These are phyloP conservation scores for Cyberlindnera maclurae DNA, from an alignment of 805 yeast genomes.

Conservation along the genomic window DNA sequence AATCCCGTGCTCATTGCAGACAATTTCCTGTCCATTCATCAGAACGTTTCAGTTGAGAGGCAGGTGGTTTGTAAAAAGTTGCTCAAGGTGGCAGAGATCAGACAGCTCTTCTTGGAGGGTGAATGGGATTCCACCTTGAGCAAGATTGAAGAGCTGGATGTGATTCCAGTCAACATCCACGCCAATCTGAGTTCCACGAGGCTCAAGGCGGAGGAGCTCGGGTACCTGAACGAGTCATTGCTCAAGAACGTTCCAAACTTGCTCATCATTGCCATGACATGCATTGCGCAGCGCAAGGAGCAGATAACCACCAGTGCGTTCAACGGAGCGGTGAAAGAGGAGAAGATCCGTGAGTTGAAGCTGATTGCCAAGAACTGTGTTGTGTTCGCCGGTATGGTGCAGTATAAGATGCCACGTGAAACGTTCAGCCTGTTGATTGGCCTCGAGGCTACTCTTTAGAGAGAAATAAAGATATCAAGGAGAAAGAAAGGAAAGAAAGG, in stretches of 20 bases:
- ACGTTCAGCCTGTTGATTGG: constrained; percentile 64
- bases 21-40: constrained; percentile 37
- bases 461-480: too few species aligned
- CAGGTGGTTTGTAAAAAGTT: constrained; percentile 61
- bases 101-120: constrained; percentile 47
- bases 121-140: constrained; percentile 55
- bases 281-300: constrained; percentile 53
- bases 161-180: constrained; percentile 52
- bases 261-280: constrained; percentile 74
- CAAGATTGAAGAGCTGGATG: constrained; percentile 48
- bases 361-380: constrained; percentile 78
- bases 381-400: constrained; percentile 93
- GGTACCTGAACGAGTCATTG: constrained; percentile 58
- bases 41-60: constrained; percentile 51
- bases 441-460: constrained; percentile 41
- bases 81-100: constrained; percentile 59
- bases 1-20: constrained; percentile 33
- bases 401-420: constrained; percentile 84
- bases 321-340: constrained; percentile 41
- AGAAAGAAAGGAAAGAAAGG: too few species aligned
- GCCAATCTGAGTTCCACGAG: constrained; percentile 37
- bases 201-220: constrained; percentile 60
- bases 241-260: constrained; percentile 75
- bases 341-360: constrained; percentile 47
- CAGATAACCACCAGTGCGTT: constrained; percentile 31